Evolutionary conservation across 345 rosid species (phyloP), one percentile per base, ranked within the genome.

Genomic region (Populus nigra): DNA sequence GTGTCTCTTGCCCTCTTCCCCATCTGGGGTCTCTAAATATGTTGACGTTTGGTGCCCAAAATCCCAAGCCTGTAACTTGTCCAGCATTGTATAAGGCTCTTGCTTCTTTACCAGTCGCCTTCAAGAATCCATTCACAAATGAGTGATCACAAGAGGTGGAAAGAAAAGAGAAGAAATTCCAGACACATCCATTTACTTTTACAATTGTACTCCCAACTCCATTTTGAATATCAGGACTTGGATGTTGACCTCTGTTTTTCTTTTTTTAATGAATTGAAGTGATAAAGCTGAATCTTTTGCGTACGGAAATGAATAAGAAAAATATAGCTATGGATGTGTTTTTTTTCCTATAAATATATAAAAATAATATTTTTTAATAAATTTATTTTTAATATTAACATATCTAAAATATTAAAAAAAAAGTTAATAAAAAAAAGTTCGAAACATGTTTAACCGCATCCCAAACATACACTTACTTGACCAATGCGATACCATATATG

Each of bases 401-500:
- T 33, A 33, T 33, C 31, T 29, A 29, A 29, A 29, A 29, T 1
- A 29, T 2, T 33, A 3, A 4, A 33, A 33, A 33, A 33, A 33
- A 33, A 33, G 4, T 33, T 33, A 25, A 25, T 0, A 4, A 33
- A 33, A 33, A 33, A 33, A 0, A 31, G 1, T 31, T 33, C 5
- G 4, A 33, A 33, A 33, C 0, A 33, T 33, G 0, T 4, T 33
- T 0, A 33, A 33, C 35, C 35, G 4, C 35, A 33, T 33, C 35
- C 35, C 35, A 33, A 33, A 31, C 33, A 31, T 31, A 29, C 31
- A 29, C 72, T 77, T 70, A 91, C 98, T 79, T 87, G 91, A 71
- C 93, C 98, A 83, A 93, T 91, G 91, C 92, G 96, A 68, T 88
- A 89, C 99, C 99, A 93, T 12, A 84, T 86, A 41, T 79, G 67